Evolutionary conservation across 257 asterid genomes (phyloP).

Genomic region (Nicotiana undulata): DNA sequence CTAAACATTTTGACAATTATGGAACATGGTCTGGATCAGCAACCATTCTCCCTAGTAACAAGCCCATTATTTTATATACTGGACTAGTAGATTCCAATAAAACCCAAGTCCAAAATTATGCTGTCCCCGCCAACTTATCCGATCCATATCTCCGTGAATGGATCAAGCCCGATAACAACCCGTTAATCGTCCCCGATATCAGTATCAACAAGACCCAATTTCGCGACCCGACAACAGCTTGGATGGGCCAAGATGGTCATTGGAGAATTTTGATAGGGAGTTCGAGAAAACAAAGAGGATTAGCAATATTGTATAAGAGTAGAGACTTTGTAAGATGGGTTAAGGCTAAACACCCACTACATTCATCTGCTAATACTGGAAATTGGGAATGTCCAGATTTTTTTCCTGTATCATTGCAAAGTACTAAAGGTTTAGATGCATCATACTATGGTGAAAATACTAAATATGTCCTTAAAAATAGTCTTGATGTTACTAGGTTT

Average conservation of each 20-base stretch:
- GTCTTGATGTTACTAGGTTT: slow-evolving; percentile 32
- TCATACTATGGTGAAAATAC: background rate
- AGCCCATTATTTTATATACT: slow-evolving; percentile 38
- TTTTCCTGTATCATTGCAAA: slow-evolving; percentile 22
- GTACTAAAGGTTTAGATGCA: slow-evolving; percentile 21
- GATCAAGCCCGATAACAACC: slow-evolving; percentile 46
- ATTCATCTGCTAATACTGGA: slow-evolving; percentile 27
- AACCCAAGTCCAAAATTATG: slow-evolving; percentile 42
- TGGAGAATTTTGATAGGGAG: slow-evolving; percentile 35
- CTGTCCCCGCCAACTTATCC: slow-evolving; percentile 29
- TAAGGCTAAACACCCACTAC: slow-evolving; percentile 36
- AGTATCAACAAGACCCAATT: slow-evolving; percentile 27
- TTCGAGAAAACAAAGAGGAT: slow-evolving; percentile 15
- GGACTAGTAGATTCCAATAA: slow-evolving; percentile 25
- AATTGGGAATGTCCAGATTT: slow-evolving; percentile 57
- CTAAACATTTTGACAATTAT: slow-evolving; percentile 27
- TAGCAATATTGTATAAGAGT: slow-evolving; percentile 30
- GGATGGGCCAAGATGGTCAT: slow-evolving; percentile 36
- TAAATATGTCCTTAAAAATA: slow-evolving; percentile 30
- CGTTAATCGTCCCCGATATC: slow-evolving; percentile 17
- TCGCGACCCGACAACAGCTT: slow-evolving; percentile 56
- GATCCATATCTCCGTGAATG: slow-evolving; percentile 41
- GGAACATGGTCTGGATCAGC: slow-evolving; percentile 55
- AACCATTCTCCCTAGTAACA: slow-evolving; percentile 32
- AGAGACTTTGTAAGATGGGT: slow-evolving; percentile 33